Evolutionary conservation across 768 basidiomycete species (phyloP).

Genomic region (Dioszegia aurantiaca): DNA sequence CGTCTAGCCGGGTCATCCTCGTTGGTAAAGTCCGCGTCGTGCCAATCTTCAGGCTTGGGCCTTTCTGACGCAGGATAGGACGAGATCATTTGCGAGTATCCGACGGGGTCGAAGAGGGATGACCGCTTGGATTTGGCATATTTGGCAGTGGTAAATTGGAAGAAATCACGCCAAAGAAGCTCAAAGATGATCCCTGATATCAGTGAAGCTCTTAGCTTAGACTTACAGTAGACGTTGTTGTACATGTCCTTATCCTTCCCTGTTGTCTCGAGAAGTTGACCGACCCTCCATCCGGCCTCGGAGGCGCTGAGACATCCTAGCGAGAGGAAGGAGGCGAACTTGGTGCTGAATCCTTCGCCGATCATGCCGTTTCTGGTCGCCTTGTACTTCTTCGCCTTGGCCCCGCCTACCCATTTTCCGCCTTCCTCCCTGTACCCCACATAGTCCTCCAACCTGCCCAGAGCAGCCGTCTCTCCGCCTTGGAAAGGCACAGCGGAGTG

Average conservation of each 20-base stretch:
- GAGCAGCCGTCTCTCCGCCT: conserved; percentile 49
- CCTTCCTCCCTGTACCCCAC: conserved; percentile 32
- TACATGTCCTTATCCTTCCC: conserved; percentile 42
- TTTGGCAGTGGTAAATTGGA: conserved; percentile 50
- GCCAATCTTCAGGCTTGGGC: conserved; percentile 36
- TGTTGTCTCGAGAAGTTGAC: conserved; percentile 31
- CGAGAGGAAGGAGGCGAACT: conserved; percentile 54
- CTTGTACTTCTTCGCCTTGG: conserved; percentile 52
- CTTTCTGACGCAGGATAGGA: conserved; percentile 28
- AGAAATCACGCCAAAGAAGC: conserved; percentile 56
- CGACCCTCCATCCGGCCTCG: conserved; percentile 45
- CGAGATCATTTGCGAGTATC: conserved; percentile 50
- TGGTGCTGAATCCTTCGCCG: conserved; percentile 55
- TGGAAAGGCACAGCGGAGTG: conserved; percentile 51
- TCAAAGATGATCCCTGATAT: conserved; percentile 51
- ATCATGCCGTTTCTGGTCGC: conserved; percentile 54
- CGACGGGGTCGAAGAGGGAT: conserved; percentile 53
- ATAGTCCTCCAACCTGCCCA: conserved; percentile 52
- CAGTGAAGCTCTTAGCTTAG: background rate
- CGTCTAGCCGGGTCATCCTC: conserved; percentile 38
- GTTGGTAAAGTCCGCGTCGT: conserved; percentile 33
- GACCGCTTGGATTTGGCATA: conserved; percentile 36
- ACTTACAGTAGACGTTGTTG: conserved; percentile 53
- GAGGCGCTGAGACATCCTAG: conserved; percentile 49
- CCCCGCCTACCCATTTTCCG: conserved; percentile 31